Evolutionary conservation across 192 early-diverging fungal species (phyloP).

Genomic region (Podila epigama): DNA sequence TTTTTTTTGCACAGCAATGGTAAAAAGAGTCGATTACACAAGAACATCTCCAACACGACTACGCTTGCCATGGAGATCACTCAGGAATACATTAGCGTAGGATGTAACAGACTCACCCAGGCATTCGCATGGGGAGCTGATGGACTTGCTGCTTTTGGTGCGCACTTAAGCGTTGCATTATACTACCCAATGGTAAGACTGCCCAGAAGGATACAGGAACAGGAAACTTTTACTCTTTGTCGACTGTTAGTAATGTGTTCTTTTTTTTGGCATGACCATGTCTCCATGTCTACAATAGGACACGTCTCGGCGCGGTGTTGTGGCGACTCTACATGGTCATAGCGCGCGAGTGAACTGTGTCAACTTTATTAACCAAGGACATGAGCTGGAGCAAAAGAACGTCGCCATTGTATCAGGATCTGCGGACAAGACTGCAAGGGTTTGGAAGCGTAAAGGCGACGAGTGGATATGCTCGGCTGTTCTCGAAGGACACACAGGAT

Average conservation of each 20-base stretch:
- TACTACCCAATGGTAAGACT: slow-evolving; percentile 69
- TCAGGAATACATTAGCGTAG: slow-evolving; percentile 66
- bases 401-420: slow-evolving; percentile 80
- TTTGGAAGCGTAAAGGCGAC: slow-evolving; percentile 66
- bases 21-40: no score
- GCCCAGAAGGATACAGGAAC: neutral
- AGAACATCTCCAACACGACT: neutral
- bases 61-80: slow-evolving; percentile 44
- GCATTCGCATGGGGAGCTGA: slow-evolving; percentile 65
- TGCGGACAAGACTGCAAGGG: slow-evolving; percentile 76
- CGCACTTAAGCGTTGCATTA: slow-evolving; percentile 72
- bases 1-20: no score
- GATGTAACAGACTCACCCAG: slow-evolving; percentile 71
- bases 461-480: slow-evolving; percentile 70
- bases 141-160: slow-evolving; percentile 77
- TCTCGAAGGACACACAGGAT: slow-evolving; percentile 70
- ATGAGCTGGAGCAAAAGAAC: slow-evolving; percentile 55
- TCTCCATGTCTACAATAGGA: no score
- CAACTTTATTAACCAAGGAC: slow-evolving; percentile 66
- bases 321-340: slow-evolving; percentile 76
- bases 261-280: no score
- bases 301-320: slow-evolving; percentile 53
- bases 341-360: slow-evolving; percentile 79
- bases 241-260: neutral
- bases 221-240: neutral